Evolutionary conservation across 164 flowering plant genomes (phyloP), one percentile per base, ranked within the genome.

Genomic region (Akebia trifoliata): DNA sequence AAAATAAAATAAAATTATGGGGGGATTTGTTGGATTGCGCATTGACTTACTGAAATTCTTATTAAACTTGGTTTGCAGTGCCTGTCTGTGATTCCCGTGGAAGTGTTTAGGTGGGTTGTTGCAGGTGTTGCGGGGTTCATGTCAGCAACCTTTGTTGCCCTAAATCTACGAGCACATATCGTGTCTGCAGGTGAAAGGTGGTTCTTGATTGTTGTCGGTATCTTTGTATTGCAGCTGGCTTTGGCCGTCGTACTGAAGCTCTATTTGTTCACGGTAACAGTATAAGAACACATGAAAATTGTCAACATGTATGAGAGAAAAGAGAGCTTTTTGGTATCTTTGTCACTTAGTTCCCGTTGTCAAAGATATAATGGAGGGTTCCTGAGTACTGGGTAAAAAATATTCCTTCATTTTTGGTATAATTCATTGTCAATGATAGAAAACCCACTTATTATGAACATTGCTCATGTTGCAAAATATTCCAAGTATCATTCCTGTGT

Each of bases 71-170:
- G 38, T 52, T n/a, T 78, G 77, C 87, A 89, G 94, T 82, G 94
- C 38, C 81, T 86, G 43, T 89, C 97, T 1, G 61, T 86, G 39
- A 76, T 94, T 46, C 99, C 99, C 5, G 7, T 71, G 57, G 96
- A 94, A 51, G 62, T 81, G 15, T 77, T 94, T 65, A 76, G 97
- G 68, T 94, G 99, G 99, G 87, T 80, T 17, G 59, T 94, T 65
- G 93, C 96, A 1, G 96, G 86, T 61, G 78, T 87, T 56, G 96
- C 99, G 8, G 99, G 99, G 60, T 78, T 94, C 72, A 84, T 94
- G 96, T 94, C 99, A 34, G 97, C 99, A 32, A 73, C 82, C 11
- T 94, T 90, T 71, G 95, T 94, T 50, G 95, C 97, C 25, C 84
- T 87, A 21, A 94, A 94, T 72, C 93, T 94, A 25, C 75, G 82